Base-by-base conservation (phyloP, 2,329 filamentous ascomycete species). In the Diaporthe destruens region DNA sequence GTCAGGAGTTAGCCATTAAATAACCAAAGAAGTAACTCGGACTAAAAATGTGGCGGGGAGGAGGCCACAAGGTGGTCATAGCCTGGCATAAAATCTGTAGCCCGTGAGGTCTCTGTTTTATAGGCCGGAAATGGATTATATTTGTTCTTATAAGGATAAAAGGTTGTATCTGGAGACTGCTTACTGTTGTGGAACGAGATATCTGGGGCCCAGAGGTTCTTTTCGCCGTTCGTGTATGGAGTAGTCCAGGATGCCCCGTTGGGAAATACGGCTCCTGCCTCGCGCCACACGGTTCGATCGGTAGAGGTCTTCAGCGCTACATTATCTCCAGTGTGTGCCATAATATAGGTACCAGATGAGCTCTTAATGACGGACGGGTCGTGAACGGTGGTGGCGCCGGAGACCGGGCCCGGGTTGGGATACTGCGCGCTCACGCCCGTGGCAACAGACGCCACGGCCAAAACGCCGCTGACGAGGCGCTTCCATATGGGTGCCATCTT, bases 191-290 rank as follows among this genome's bases (percentile, higher is more conserved):
- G 57, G 57, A 44, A 61, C 14, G 57, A 61, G 57, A 61, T 61
- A 36, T 61, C 57, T 5, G 57, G 57, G 18, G 57, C 57, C 57
- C 57, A 61, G 39, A 61, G 25, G 57, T 61, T 61, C 7, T 16
- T 44, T 16, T 29, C 39, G 11, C 57, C 57, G 20, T 20, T 20
- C 4, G 57, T 61, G 57, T 61, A 61, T 23, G 57, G 39, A 8
- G 57, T 61, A 5, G 57, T 61, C 57, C 57, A 61, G 23, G 57
- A 32, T 18, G 57, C 57, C 9, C 57, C 57, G 57, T 61, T 61
- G 39, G 57, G 57, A 16, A 61, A 61, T 16, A 42, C 57, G 57
- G 57, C 57, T 25, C 57, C 57, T 18, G 57, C 57, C 4, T 61
- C 57, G 16, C 39, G 39, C 57, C 57, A 61, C 8, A 20, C 39